Evolutionary conservation across 2,329 filamentous ascomycete species (phyloP).

Genomic region (Penicillium sp.): DNA sequence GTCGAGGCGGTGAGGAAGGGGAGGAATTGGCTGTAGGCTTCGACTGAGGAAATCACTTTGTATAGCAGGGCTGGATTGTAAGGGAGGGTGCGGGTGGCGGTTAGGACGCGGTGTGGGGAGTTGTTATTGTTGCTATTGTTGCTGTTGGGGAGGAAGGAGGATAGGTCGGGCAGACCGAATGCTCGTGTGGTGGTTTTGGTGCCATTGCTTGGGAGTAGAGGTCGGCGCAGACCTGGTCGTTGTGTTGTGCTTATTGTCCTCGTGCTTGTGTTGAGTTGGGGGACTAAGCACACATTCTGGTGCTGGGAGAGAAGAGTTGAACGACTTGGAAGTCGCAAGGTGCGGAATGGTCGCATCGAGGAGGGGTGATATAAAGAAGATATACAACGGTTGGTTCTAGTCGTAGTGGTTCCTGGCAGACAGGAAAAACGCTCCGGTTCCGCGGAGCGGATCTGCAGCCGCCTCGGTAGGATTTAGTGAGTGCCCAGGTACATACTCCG

Average conservation of each 20-base stretch:
- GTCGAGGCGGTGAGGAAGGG: conserved; percentile 74
- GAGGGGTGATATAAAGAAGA: neutral
- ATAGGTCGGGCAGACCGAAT: conserved; percentile 25
- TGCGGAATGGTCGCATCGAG: conserved; percentile 11
- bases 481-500: neutral
- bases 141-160: conserved; percentile 22
- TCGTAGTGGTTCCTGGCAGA: neutral
- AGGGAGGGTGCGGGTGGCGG: conserved; percentile 65
- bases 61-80: conserved; percentile 66
- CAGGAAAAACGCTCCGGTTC: conserved; percentile 5
- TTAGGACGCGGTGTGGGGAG: conserved; percentile 55
- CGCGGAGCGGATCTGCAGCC: conserved; percentile 16
- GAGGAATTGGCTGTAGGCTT: conserved; percentile 76
- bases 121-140: conserved; percentile 15
- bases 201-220: conserved; percentile 2
- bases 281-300: neutral
- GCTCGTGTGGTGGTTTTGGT: conserved; percentile 7
- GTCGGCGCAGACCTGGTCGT: conserved; percentile 1
- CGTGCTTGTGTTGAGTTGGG: neutral
- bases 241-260: conserved; percentile 13
- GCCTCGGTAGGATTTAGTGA: conserved; percentile 1
- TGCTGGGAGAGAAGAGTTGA: neutral
- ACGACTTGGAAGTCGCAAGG: conserved; percentile 14
- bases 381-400: neutral
- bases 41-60: conserved; percentile 76